Evolutionary conservation across 129 eudicot genomes (phyloP).

Genomic region (Scalesia atractyloides): DNA sequence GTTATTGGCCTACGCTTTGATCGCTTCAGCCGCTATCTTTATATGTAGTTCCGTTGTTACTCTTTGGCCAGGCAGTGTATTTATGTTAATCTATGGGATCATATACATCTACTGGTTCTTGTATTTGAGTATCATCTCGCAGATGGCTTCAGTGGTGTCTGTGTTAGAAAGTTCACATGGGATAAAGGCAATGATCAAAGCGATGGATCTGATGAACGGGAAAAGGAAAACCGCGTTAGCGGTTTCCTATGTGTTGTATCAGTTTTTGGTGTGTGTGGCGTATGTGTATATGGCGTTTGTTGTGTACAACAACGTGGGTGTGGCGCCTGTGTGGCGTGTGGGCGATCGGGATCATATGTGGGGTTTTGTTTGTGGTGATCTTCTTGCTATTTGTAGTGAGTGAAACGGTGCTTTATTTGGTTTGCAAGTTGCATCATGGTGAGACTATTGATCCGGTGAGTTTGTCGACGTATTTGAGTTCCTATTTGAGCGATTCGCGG

Average conservation of each 20-base stretch:
- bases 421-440: conserved; percentile 27
- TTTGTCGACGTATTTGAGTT: conserved; percentile 26
- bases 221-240: conserved; percentile 23
- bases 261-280: not conserved
- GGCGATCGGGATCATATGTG: conserved; percentile 17
- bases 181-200: conserved; percentile 32
- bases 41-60: not conserved
- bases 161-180: conserved; percentile 42
- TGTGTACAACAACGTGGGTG: not conserved
- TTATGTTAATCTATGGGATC: too few relatives aligned
- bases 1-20: conserved; percentile 17
- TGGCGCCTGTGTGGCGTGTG: not conserved
- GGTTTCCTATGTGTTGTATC: not conserved
- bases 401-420: conserved; percentile 28
- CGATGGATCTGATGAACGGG: conserved; percentile 32
- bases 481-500: conserved; percentile 28
- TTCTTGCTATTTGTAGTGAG: conserved; percentile 15
- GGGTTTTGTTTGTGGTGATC: not conserved
- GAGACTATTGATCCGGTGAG: conserved; percentile 21
- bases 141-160: conserved; percentile 40
- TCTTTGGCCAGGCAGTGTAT: too few relatives aligned
- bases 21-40: conserved; percentile 13
- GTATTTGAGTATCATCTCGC: conserved; percentile 33
- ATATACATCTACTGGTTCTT: conserved; percentile 2
- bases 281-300: not conserved